Base-by-base conservation (phyloP, 2,329 filamentous ascomycete genomes). In the Fusarium armeniacum region DNA sequence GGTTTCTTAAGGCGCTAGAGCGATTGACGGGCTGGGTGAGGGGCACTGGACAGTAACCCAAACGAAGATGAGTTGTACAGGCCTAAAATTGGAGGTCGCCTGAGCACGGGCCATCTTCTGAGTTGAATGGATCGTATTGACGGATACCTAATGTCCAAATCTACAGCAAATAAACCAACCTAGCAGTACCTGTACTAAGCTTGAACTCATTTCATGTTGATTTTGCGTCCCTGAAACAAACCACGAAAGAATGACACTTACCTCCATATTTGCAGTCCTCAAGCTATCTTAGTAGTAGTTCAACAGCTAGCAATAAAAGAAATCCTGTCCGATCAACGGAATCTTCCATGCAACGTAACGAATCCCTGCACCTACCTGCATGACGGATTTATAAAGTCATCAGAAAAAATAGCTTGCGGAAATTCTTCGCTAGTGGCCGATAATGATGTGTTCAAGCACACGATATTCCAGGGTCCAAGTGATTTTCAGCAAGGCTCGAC, bases 1-100 rank as follows among this genome's bases (percentile, higher is more conserved):
- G 66, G 57, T 50, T 70, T 41, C n/a, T 6, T 30, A 32, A 45
- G 40, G 41, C 66, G 65, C 66, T 69, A 69, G 51, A 62, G 46
- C 41, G 53, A 66, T 46, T 49, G 65, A 66, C 55, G 45, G 62
- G 41, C 43, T 43, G 30, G 46, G 35, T 67, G 67, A 70, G 67
- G 67, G 67, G 67, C 62, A 69, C 20, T 18, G 33, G 33, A 32
- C 40, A 24, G 33, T 20, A 51, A 38, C 24, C n/a, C 24, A 44
- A 18, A 43, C 28, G 30, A 33, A 46, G 43, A 49, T 47, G 24
- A 47, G 53, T 18, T 56, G 43, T 44, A 55, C 24, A 47, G 44
- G 24, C 59, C 43, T n/a, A 22, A 22, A 61, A 30, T 24, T 36
- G 33, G 10, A 38, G 40, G 41, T 32, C 41, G 32, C 9, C 26